Evolutionary conservation across 176 grass and related monocot species (phyloP).

Genomic region (Aegilops bicornis): DNA sequence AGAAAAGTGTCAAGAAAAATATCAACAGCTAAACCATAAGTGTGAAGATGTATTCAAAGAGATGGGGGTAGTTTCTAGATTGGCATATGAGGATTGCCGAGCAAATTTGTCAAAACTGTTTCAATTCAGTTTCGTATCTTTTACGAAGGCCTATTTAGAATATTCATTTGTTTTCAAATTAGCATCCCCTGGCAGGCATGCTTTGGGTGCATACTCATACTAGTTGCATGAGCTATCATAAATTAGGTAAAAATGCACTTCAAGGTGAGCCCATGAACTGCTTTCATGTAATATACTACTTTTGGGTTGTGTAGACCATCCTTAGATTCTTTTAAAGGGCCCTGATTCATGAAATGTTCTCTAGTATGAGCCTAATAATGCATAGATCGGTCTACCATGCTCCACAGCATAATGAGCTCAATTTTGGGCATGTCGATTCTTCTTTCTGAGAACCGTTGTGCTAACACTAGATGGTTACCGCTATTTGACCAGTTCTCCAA

Average conservation of each 20-base stretch:
- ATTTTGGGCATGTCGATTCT: too few species aligned
- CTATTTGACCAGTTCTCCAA: too few species aligned
- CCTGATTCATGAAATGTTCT: too few species aligned
- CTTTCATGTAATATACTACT: neutral
- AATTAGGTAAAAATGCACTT: neutral
- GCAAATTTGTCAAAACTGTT: neutral
- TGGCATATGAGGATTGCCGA: neutral
- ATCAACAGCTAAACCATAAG: too few species aligned
- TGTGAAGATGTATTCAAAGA: neutral
- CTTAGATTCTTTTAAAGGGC: slow-evolving; percentile 8
- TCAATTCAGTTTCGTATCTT: neutral
- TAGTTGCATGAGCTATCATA: neutral
- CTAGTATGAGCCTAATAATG: too few species aligned
- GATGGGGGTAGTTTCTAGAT: neutral
- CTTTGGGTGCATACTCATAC: neutral
- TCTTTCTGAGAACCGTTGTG: too few species aligned
- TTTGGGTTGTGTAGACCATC: neutral
- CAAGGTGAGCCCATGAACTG: neutral
- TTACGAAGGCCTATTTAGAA: neutral
- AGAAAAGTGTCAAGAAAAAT: neutral
- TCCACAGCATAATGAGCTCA: too few species aligned
- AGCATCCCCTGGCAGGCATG: neutral
- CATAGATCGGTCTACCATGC: too few species aligned
- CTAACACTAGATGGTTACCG: too few species aligned
- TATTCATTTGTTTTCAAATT: neutral